Evolutionary conservation across 495 filamentous ascomycete genomes (phyloP), one percentile per base, ranked within the genome.

Genomic region (Lasiosphaeriaceae sp.): DNA sequence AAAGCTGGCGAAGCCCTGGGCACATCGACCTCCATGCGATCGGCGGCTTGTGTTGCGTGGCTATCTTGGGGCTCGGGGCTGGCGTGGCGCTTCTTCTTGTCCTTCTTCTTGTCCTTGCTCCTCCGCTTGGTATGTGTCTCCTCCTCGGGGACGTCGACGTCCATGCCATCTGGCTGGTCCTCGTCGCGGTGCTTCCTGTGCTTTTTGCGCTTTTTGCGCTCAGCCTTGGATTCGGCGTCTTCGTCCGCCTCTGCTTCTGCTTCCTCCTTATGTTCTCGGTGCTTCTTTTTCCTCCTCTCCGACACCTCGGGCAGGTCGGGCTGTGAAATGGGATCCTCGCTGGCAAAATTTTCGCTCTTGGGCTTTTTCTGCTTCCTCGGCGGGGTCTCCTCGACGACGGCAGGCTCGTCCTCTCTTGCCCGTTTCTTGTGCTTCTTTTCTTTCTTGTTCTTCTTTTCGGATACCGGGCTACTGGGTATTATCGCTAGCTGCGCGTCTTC

Each of bases 381-480:
- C 8, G 66, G 73, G 43, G 71, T 69, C 44, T 64, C 61, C 23
- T 64, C 67, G 31, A 71, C 68, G 3, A 59, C 51, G 11, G 61
- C 63, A 9, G 55, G 8, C 22, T 69, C 64, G 7, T 72, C 58
- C n/a, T 77, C 75, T 11, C 69, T 63, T 34, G 69, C 56, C 53
- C 77, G 73, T 64, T 79, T 79, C 58, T 70, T 72, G 45, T 66
- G 58, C 35, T 58, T 60, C 48, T 71, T 71, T 14, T 59, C 60
- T 8, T 63, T 58, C 51, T 70, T 72, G 58, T 58, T 61, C 57
- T 71, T 74, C 59, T 71, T 75, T 21, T 72, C 67, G 47, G 54
- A 0, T 31, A 59, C 58, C 19, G 57, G 47, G 17, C 52, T 54
- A 45, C 29, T 48, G 20, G 62, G 37, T n/a, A 49, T 54, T 20